A percentile compares a stretch with the other conserved stretches of the same genome.
Conservation (phyloP, 805 yeast genomes). For the Starmerella powellii region DNA sequence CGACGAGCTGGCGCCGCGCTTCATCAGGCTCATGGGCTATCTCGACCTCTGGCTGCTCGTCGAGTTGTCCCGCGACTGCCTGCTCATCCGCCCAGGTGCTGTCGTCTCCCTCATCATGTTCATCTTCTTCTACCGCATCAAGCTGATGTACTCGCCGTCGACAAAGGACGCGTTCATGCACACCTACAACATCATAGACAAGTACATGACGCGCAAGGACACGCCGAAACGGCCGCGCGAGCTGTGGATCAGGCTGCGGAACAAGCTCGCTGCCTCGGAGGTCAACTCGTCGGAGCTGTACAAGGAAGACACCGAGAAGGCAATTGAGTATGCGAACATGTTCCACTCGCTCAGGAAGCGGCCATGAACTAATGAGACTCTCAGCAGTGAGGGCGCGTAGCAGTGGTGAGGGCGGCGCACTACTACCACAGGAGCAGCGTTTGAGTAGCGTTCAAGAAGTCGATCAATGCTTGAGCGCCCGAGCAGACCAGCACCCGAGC, state of each 20-base stretch:
- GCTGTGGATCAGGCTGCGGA: slow-evolving; percentile 38
- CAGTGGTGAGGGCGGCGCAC: no score
- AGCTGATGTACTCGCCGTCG: slow-evolving; percentile 58
- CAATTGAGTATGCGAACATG: slow-evolving; percentile 18
- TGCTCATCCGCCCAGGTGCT: slow-evolving; percentile 52
- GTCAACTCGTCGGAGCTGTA: slow-evolving; percentile 5
- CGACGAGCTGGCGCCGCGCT: slow-evolving; percentile 14
- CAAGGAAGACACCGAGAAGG: slow-evolving; percentile 16
- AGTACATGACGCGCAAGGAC: slow-evolving; percentile 37
- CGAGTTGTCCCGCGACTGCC: slow-evolving; percentile 35
- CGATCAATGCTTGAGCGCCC: no score
- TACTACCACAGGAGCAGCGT: no score
- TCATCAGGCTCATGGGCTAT: slow-evolving; percentile 31
- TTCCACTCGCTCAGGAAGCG: slow-evolving; percentile 1
- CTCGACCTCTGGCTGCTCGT: slow-evolving; percentile 39
- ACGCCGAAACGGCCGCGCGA: slow-evolving; percentile 40
- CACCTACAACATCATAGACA: slow-evolving; percentile 48
- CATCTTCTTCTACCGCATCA: slow-evolving; percentile 51
- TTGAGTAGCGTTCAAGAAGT: no score
- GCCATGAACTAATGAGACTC: no score
- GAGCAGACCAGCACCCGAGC: no score
- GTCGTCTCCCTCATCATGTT: slow-evolving; percentile 40
- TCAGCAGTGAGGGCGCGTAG: no score
- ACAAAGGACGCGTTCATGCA: slow-evolving; percentile 52
- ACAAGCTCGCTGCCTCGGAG: slow-evolving; percentile 19